Conservation (phyloP, 148 eudicot genomes). For the Polygonum maritimum region DNA sequence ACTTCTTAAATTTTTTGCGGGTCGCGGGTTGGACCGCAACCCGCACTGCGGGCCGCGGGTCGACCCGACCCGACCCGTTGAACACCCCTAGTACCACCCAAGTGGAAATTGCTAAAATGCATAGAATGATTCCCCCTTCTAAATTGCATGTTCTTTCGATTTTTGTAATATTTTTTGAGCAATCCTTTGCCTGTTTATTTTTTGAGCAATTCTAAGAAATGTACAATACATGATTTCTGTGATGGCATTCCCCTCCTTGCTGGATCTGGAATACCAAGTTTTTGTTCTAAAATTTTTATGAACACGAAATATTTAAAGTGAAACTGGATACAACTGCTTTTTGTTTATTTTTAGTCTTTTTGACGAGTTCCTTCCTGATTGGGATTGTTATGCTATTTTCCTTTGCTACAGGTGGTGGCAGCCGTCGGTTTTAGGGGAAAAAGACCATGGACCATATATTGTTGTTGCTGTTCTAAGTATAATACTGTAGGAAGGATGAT, state of each 20-base stretch:
- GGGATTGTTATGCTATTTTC: not conserved
- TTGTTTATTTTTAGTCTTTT: not conserved
- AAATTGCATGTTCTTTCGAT: too few relatives aligned
- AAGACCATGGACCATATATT: conserved; percentile 9
- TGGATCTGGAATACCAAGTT: not conserved
- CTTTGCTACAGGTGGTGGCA: conserved; percentile 67
- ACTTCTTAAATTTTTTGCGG: too few relatives aligned
- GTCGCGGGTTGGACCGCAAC: too few relatives aligned
- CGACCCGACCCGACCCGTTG: too few relatives aligned
- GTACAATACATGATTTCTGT: not conserved
- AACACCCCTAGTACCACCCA: too few relatives aligned
- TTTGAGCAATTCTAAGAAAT: too few relatives aligned
- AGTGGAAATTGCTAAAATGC: too few relatives aligned
- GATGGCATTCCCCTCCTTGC: not conserved
- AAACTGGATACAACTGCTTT: not conserved
- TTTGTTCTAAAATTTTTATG: not conserved
- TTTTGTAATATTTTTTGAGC: too few relatives aligned
- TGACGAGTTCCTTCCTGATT: not conserved
- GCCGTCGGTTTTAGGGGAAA: conserved; percentile 86
- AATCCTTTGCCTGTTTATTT: too few relatives aligned
- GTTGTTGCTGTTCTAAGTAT: not conserved
- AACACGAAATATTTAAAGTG: not conserved
- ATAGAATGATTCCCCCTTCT: too few relatives aligned
- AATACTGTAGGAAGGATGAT: not conserved
- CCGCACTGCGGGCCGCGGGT: too few relatives aligned